Evolutionary conservation across 116 monocot genomes (phyloP).

Genomic region (Posidonia oceanica): DNA sequence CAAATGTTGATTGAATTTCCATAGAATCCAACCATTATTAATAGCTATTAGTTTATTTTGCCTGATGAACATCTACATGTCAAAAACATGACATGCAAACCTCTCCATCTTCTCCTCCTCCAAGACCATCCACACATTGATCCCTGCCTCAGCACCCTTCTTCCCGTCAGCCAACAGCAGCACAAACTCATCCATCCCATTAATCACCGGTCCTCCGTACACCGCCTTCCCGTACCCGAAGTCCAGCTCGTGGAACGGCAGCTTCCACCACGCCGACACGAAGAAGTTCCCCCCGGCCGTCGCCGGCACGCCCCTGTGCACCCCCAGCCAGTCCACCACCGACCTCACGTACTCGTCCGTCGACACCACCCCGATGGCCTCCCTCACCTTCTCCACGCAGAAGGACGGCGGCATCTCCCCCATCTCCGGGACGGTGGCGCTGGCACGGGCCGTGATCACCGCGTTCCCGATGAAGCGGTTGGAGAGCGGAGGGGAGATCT

Average conservation of each 20-base stretch:
- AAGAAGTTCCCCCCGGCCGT: constrained; percentile 51
- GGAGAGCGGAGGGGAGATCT: constrained; percentile 42
- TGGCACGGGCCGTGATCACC: constrained; percentile 49
- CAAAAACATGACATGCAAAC: constrained; percentile 33
- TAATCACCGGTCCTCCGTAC: constrained; percentile 20
- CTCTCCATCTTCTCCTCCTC: constrained; percentile 59
- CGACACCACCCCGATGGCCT: constrained; percentile 40
- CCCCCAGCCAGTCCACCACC: constrained; percentile 73
- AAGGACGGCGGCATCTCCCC: constrained; percentile 21
- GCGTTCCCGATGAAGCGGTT: constrained; percentile 51
- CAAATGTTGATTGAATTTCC: not conserved
- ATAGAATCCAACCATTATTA: not conserved
- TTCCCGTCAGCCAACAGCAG: constrained; percentile 44
- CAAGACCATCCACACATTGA: constrained; percentile 58
- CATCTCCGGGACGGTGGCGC: constrained; percentile 28
- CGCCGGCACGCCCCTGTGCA: constrained; percentile 51
- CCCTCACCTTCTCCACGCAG: constrained; percentile 44
- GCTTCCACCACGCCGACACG: constrained; percentile 84
- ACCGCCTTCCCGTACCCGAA: constrained; percentile 53
- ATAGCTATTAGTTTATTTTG: not conserved
- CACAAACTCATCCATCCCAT: constrained; percentile 75
- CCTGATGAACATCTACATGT: constrained; percentile 14
- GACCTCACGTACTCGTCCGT: constrained; percentile 70
- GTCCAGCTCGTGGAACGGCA: constrained; percentile 67
- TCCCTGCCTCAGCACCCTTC: constrained; percentile 18